phyloP scores from a whole-genome alignment of 805 yeast genomes.

The Jamesozyma rosinii region DNA sequence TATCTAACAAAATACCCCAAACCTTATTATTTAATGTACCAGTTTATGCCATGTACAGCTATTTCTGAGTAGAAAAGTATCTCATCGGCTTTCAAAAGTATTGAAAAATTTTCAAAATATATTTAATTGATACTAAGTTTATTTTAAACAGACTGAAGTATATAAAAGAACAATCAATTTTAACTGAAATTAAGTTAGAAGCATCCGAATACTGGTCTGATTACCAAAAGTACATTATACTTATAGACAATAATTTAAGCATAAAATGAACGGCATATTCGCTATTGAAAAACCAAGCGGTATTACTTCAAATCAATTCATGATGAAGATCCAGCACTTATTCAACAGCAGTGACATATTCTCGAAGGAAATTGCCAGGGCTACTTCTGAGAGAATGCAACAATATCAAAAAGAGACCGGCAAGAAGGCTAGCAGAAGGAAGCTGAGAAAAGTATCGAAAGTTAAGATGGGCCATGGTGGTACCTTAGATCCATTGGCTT shows the following conservation, averaged over 20 bases:
- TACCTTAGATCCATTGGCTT: slow-evolving; percentile 88
- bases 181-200: not conserved
- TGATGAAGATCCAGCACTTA: slow-evolving; percentile 53
- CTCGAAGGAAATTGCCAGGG: slow-evolving; percentile 42
- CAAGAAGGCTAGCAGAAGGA: slow-evolving; percentile 42
- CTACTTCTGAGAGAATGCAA: slow-evolving; percentile 40
- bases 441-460: slow-evolving; percentile 41
- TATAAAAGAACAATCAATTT: not conserved
- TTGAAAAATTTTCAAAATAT: slow-evolving; percentile 1
- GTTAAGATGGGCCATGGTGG: slow-evolving; percentile 98
- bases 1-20: too few species aligned
- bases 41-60: too few species aligned
- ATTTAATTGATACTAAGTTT: not conserved
- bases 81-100: not conserved
- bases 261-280: slow-evolving; percentile 77
- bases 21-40: too few species aligned
- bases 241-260: not conserved
- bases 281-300: slow-evolving; percentile 89
- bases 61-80: not conserved
- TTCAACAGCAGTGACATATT: slow-evolving; percentile 55
- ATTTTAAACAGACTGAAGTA: too few species aligned
- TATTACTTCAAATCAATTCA: slow-evolving; percentile 64
- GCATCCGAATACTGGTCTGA: not conserved
- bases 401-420: slow-evolving; percentile 33
- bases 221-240: not conserved